Evolutionary conservation across 306 rosid genomes (phyloP), one percentile per base, ranked within the genome.

Genomic region (Ziziphus jujuba): DNA sequence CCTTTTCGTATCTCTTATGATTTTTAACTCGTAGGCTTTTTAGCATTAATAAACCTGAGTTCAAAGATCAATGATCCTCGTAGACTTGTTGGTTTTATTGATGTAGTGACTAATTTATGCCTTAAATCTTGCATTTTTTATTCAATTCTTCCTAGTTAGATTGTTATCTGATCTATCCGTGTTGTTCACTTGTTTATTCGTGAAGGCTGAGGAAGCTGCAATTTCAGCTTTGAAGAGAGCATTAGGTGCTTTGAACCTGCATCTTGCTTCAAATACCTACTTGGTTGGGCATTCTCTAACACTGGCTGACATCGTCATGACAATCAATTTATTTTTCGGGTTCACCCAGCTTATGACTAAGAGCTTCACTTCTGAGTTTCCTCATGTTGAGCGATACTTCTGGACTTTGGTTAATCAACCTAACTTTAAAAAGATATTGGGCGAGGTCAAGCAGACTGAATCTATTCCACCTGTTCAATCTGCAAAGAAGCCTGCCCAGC

Each of bases 351-450:
- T 85, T 47, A 25, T 87, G 59, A 72, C 87, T 1, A 87, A 89
- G 82, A 91, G 83, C 75, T 78, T 85, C 85, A 81, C 97, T 62
- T 81, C 91, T 6, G 96, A 87, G 82, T 91, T 89, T 65, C 96
- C 95, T 67, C 95, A 89, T 52, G 95, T 89, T 47, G 98, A 92
- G 75, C 82, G 98, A 75, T 86, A 89, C 84, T 92, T 92, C 56
- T 90, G 97, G 98, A 92, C 98, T 50, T 47, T 90, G 88, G 93
- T 92, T 73, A 84, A 92, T 70, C 96, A 90, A 70, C 97, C 96
- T n/a, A 89, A 80, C 72, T 91, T 91, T 82, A 64, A 77, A 56
- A 89, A 91, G 82, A 17, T 89, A 7, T 6, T 89, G 14, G 96
- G 96, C 50, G 85, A 91, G 76, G 84, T 87, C 52, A 71, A 87